Conservation (phyloP, 2,329 filamentous ascomycete genomes). For the Colletotrichum coccodes region DNA sequence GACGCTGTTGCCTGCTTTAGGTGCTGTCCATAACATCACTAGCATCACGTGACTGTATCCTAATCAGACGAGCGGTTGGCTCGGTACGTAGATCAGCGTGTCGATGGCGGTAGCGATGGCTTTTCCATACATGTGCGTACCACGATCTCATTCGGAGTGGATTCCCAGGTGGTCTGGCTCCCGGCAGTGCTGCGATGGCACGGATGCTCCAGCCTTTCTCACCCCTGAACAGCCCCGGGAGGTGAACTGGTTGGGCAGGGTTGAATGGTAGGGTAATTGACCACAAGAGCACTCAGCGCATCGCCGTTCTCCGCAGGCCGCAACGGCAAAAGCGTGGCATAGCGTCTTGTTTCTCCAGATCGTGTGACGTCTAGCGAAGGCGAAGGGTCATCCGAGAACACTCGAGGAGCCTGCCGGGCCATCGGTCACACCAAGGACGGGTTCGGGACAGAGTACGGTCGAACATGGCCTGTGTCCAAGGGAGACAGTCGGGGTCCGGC, state of each 20-base stretch:
- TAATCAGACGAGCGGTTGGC: background rate
- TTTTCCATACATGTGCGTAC: background rate
- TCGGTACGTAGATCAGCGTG: background rate
- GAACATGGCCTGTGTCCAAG: background rate
- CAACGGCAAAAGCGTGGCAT: background rate
- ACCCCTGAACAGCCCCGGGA: constrained; percentile 11
- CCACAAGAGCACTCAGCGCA: background rate
- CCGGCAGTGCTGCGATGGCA: constrained; percentile 20
- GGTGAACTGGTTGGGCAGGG: background rate
- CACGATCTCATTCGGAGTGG: constrained; percentile 4
- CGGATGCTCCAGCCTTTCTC: constrained; percentile 18
- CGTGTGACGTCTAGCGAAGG: background rate
- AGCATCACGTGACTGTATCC: constrained; percentile 6
- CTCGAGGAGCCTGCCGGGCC: background rate
- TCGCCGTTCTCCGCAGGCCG: background rate
- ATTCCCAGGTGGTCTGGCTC: background rate
- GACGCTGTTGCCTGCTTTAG: background rate
- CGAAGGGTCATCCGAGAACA: background rate
- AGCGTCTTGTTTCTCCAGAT: constrained; percentile 8
- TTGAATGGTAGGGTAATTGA: background rate
- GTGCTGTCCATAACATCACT: background rate
- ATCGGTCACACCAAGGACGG: too few relatives aligned
- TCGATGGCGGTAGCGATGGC: background rate
- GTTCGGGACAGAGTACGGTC: background rate
- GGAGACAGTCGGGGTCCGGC: background rate